Conservation (phyloP, 495 filamentous ascomycete genomes). For the Hyaloscypha finlandica region DNA sequence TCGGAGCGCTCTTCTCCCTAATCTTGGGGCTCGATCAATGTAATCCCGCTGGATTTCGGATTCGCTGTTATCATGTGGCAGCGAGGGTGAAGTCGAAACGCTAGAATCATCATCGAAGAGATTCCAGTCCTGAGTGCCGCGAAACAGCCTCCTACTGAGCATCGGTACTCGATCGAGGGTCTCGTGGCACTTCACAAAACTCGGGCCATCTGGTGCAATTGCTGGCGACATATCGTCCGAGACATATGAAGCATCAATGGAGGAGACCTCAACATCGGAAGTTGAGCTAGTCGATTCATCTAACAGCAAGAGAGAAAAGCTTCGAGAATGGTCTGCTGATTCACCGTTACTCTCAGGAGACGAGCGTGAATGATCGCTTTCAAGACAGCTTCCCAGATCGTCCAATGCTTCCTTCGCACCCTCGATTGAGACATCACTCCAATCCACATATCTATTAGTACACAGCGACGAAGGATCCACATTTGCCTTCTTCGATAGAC, state of each 20-base stretch:
- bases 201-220: not conserved
- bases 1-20: constrained; percentile 24
- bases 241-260: not conserved
- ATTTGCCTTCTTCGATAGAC: too few species aligned
- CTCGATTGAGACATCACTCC: not conserved
- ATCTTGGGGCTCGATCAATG: constrained; percentile 25
- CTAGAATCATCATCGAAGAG: constrained; percentile 7
- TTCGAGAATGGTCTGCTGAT: not conserved
- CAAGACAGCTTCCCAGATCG: not conserved
- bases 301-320: not conserved
- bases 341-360: not conserved
- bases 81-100: not conserved
- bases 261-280: not conserved
- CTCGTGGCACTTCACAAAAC: not conserved
- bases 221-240: not conserved
- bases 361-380: not conserved
- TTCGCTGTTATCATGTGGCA: constrained; percentile 2
- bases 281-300: not conserved
- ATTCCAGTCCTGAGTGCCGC: not conserved
- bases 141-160: not conserved
- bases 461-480: not conserved
- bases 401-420: not conserved
- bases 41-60: not conserved
- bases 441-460: not conserved
- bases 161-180: not conserved